Conservation (phyloP, 2,329 filamentous ascomycete species). For the Clarireedia monteithiana region DNA sequence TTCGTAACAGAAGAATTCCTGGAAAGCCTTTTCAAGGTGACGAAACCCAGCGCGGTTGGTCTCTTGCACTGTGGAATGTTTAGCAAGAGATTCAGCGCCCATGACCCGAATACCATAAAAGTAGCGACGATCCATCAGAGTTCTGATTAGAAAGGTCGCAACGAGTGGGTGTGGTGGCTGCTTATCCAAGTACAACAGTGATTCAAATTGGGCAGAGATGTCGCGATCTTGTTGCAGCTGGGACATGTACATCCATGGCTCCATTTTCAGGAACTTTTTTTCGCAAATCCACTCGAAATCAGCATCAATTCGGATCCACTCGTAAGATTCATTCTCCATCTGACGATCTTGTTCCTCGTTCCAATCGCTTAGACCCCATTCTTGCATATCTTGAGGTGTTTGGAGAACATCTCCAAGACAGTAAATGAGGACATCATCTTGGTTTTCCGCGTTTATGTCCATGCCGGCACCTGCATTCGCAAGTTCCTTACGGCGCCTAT, state of each 20-base stretch:
- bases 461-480: slow-evolving; percentile 54
- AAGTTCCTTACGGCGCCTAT: slow-evolving; percentile 72
- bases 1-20: slow-evolving; percentile 79
- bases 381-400: slow-evolving; percentile 67
- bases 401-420: slow-evolving; percentile 88
- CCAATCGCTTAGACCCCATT: slow-evolving; percentile 88
- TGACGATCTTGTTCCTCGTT: slow-evolving; percentile 76
- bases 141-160: slow-evolving; percentile 82
- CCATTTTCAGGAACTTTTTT: slow-evolving; percentile 70
- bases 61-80: slow-evolving; percentile 60
- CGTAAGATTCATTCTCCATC: slow-evolving; percentile 95
- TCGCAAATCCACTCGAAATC: slow-evolving; percentile 97
- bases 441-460: slow-evolving; percentile 55
- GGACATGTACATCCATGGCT: slow-evolving; percentile 95
- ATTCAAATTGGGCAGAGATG: slow-evolving; percentile 77
- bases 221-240: slow-evolving; percentile 96
- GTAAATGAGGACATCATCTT: slow-evolving; percentile 80
- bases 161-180: slow-evolving; percentile 68
- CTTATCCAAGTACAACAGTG: slow-evolving; percentile 66
- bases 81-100: slow-evolving; percentile 71
- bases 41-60: slow-evolving; percentile 70
- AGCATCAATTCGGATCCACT: slow-evolving; percentile 97
- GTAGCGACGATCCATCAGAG: slow-evolving; percentile 84
- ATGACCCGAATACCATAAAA: slow-evolving; percentile 87
- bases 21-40: slow-evolving; percentile 80